Evolutionary conservation across 139 green algal genomes (phyloP).

Genomic region (Coccomyxa sp.): DNA sequence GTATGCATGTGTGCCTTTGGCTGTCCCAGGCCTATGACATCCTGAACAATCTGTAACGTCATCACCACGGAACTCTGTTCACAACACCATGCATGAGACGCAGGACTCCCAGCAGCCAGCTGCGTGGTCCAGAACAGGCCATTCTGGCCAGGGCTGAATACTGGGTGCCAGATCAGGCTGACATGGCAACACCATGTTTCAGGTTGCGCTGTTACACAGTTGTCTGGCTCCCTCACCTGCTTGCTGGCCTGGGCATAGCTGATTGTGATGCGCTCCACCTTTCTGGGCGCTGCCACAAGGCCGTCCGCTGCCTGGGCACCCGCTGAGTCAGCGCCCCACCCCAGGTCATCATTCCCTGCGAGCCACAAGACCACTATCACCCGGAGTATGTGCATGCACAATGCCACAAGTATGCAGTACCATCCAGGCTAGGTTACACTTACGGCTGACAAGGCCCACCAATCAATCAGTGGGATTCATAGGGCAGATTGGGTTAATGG

Average conservation of each 20-base stretch:
- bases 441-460: too few relatives aligned
- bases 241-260: slow-evolving; percentile 66
- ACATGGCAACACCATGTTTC: too few relatives aligned
- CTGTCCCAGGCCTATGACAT: too few relatives aligned
- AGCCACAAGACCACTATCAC: not conserved
- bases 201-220: too few relatives aligned
- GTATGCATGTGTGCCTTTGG: not conserved
- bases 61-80: not conserved
- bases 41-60: not conserved
- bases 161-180: too few relatives aligned
- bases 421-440: too few relatives aligned
- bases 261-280: slow-evolving; percentile 61
- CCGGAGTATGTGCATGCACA: not conserved
- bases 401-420: too few relatives aligned
- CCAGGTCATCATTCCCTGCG: not conserved
- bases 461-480: too few relatives aligned
- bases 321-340: slow-evolving; percentile 3
- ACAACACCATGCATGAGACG: too few relatives aligned
- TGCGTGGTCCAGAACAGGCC: not conserved
- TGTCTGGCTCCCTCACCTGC: slow-evolving; percentile 19
- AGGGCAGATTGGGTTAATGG: too few relatives aligned
- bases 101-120: not conserved
- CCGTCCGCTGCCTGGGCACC: slow-evolving; percentile 2
- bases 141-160: too few relatives aligned
- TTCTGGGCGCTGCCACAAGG: slow-evolving; percentile 40